These are phyloP conservation scores for Vitis rupestris DNA, from an alignment of 164 flowering plant genomes.

Conservation along the genomic window DNA sequence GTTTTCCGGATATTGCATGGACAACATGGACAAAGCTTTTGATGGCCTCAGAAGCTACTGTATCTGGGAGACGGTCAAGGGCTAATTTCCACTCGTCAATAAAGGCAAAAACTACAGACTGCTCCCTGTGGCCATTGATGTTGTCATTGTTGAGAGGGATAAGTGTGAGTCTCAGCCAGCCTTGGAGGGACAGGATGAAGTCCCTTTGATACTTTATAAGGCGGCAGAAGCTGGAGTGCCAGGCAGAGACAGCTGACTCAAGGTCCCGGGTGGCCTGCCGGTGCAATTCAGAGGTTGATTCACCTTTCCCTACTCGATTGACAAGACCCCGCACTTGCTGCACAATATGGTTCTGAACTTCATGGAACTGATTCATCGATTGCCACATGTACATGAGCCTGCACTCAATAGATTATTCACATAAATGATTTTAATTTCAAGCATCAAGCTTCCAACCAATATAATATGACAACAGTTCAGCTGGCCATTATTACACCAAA, in stretches of 20 bases:
- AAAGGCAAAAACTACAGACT: slow-evolving; percentile 45
- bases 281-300: slow-evolving; percentile 86
- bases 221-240: slow-evolving; percentile 93
- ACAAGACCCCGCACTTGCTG: slow-evolving; percentile 94
- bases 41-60: slow-evolving; percentile 94
- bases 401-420: slow-evolving; percentile 15
- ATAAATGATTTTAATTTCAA: not conserved
- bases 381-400: slow-evolving; percentile 98
- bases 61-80: slow-evolving; percentile 86
- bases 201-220: slow-evolving; percentile 77
- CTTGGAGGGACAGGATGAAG: slow-evolving; percentile 73
- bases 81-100: slow-evolving; percentile 96
- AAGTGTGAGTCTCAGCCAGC: slow-evolving; percentile 81
- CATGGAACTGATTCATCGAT: slow-evolving; percentile 87
- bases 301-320: slow-evolving; percentile 53
- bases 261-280: slow-evolving; percentile 89
- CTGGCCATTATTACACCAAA: not conserved
- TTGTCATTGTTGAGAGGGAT: slow-evolving; percentile 44
- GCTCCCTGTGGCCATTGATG: slow-evolving; percentile 24
- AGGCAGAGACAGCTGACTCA: slow-evolving; percentile 81
- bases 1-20: slow-evolving; percentile 67
- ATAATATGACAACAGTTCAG: not conserved
- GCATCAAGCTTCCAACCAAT: not conserved
- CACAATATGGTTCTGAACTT: slow-evolving; percentile 76
- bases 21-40: slow-evolving; percentile 88